These are phyloP conservation scores for Ustilago curta DNA, from an alignment of 1,284 basidiomycete genomes.

Conservation along the genomic window DNA sequence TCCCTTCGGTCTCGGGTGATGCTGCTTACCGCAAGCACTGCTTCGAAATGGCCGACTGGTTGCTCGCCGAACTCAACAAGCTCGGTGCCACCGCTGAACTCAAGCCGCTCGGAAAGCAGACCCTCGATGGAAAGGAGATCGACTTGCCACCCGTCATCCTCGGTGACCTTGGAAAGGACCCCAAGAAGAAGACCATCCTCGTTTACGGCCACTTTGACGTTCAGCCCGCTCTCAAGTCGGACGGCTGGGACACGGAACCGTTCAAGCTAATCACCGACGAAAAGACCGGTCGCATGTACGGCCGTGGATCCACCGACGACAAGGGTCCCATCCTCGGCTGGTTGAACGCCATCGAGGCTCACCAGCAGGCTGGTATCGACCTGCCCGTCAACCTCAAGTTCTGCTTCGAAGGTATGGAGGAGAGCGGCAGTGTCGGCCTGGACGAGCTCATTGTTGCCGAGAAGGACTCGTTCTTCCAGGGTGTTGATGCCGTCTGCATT, in stretches of 20 bases:
- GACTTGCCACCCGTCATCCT: conserved; percentile 89
- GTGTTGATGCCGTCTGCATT: conserved; percentile 95
- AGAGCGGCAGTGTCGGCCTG: conserved; percentile 91
- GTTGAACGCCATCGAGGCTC: conserved; percentile 94
- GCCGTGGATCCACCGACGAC: conserved; percentile 74
- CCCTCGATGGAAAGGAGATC: conserved; percentile 81
- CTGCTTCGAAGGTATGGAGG: conserved; percentile 98
- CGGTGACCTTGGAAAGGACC: conserved; percentile 79
- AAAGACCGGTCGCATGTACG: conserved; percentile 80
- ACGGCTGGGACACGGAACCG: conserved; percentile 86
- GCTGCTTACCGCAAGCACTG: conserved; percentile 66
- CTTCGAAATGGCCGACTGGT: conserved; percentile 67
- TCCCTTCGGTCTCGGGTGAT: conserved; percentile 68
- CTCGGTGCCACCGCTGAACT: conserved; percentile 63
- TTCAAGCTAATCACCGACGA: conserved; percentile 82
- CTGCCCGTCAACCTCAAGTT: conserved; percentile 94
- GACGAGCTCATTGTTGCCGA: conserved; percentile 89
- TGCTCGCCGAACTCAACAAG: conserved; percentile 59
- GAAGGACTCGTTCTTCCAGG: conserved; percentile 85
- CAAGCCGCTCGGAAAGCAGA: conserved; percentile 77
- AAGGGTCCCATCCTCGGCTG: conserved; percentile 77
- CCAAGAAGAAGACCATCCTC: conserved; percentile 85
- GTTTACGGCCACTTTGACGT: conserved; percentile 79
- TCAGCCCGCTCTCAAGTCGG: conserved; percentile 75
- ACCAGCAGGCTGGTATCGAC: conserved; percentile 77